Base-by-base conservation (phyloP, 1,139 yeast species). In the Saccharomyces pastorianus region DNA sequence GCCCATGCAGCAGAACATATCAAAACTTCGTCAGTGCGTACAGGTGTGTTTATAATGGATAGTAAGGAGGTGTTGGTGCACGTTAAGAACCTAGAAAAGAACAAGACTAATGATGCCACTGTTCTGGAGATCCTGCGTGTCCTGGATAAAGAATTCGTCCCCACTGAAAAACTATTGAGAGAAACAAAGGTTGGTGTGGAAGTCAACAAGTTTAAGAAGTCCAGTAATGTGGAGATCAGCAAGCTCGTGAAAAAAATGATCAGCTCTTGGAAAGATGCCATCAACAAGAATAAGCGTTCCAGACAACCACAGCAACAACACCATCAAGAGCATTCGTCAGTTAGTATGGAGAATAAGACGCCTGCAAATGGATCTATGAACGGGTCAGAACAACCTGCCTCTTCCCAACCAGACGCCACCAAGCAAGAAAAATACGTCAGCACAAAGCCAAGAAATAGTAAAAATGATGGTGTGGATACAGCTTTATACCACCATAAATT, bases 181-280 rank as follows among this genome's bases (percentile, higher is more conserved):
- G 89, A 91, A 67, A 93, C 99, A n/a, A 90, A 89, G 70, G 93
- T 93, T n/a, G 99, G 99, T 57, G 95, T 93, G 27, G 95, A 93
- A 6, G 98, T 93, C 49, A 95, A 95, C 73, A 90, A 89, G 71
- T 82, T 85, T 66, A 80, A 96, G 61, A 73, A 85, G 11, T 88
- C 88, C 60, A 65, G 76, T 26, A 88, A 87, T 67, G 63, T 77
- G 26, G 88, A 85, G 57, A 83, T 93, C 51, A 77, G 84, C 17
- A 73, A 80, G 6, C 73, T 86, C 51, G 98, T 91, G 32, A 88
- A 87, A 70, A 82, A 81, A 63, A 88, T 89, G 76, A 90, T 93
- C 64, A 81, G 83, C 64, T 76, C 78, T 47, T 93, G 99, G 99
- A 88, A 90, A 69, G 97, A 90, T 57, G 85, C 85, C 52, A 96